Evolutionary conservation across 192 early-diverging fungal species (phyloP), one percentile per base, ranked within the genome.

Genomic region (Diversispora epigaea): DNA sequence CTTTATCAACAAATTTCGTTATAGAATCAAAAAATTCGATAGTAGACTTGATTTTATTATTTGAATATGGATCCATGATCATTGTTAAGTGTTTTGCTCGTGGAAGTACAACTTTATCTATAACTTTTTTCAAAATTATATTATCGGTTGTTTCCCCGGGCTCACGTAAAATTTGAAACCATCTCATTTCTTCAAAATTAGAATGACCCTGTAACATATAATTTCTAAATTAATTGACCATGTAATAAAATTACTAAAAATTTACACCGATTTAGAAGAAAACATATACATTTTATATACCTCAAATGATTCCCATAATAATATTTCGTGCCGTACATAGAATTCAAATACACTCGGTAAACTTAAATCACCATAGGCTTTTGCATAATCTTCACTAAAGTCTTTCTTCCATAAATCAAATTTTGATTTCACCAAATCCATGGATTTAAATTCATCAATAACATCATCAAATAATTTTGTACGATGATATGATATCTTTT

Each of bases 311-410:
- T 86, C 79, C 83, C 85, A 88, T 0, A 82, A 71, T 19, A 86
- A 76, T 6, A 85, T 72, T 65, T 88, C 84, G 40, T 79, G 78
- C n/a, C 87, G 81, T 8, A 88, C 69, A 66, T 81, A 86, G 56
- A 88, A 84, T 52, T 86, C 85, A 81, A 88, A 88, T 8, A 85
- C 87, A 7, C 80, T 74, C 0, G 87, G 84, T 75, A 88, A 47
- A 43, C 84, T 79, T 0, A 88, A 76, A 0, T 83, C 83, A 12
- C 87, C 87, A 76, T 84, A 88, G 0, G 87, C 87, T 58, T 86
- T 86, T 49, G 71, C 70, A 71, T 88, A 88, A 63, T 88, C 87
- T 44, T 82, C 83, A 54, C 75, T 77, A 49, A 82, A 86, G 0
- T 85, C 74, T 0, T 77, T 79, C 46, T 85, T 86, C 85, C 85